Conservation (phyloP, 1,284 basidiomycete genomes). For the Irpex lacteus region DNA sequence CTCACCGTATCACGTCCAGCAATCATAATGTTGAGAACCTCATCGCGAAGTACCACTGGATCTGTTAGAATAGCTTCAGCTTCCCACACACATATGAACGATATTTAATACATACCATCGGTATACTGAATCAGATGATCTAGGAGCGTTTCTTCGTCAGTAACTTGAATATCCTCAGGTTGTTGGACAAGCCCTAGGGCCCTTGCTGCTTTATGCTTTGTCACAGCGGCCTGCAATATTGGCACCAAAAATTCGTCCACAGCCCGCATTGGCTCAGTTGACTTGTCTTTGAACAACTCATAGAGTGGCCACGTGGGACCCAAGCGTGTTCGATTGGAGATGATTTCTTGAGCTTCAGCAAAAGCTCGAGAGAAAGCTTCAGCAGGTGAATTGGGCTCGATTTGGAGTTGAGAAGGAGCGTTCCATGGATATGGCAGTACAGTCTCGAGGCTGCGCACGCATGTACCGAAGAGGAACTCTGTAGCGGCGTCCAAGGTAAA, state of each 20-base stretch:
- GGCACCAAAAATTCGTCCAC: slow-evolving; percentile 41
- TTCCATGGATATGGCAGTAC: slow-evolving; percentile 30
- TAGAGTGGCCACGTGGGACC: slow-evolving; percentile 40
- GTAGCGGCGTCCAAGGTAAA: slow-evolving; percentile 40
- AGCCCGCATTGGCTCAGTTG: slow-evolving; percentile 33
- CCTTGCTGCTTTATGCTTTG: slow-evolving; percentile 27
- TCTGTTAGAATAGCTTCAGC: slow-evolving; percentile 2
- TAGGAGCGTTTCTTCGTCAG: slow-evolving; percentile 33
- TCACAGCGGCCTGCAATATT: slow-evolving; percentile 37
- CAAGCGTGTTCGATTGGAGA: slow-evolving; percentile 29
- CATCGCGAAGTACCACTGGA: slow-evolving; percentile 32
- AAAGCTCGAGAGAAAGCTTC: slow-evolving; percentile 41
- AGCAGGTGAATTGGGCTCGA: slow-evolving; percentile 10
- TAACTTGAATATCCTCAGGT: slow-evolving; percentile 12
- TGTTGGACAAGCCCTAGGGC: slow-evolving; percentile 1
- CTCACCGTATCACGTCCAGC: slow-evolving; percentile 41
- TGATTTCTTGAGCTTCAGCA: slow-evolving; percentile 31
- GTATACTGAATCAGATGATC: slow-evolving; percentile 36
- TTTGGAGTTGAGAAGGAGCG: slow-evolving; percentile 2
- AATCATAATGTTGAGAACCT: slow-evolving; percentile 38
- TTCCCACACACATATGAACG: neutral
- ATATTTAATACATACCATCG: slow-evolving; percentile 17
- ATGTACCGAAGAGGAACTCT: slow-evolving; percentile 40
- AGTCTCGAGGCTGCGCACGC: slow-evolving; percentile 31
- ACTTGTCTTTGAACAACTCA: slow-evolving; percentile 40